phyloP scores from a whole-genome alignment of 2,329 filamentous ascomycete species.

The Clarireedia homoeocarpa region DNA sequence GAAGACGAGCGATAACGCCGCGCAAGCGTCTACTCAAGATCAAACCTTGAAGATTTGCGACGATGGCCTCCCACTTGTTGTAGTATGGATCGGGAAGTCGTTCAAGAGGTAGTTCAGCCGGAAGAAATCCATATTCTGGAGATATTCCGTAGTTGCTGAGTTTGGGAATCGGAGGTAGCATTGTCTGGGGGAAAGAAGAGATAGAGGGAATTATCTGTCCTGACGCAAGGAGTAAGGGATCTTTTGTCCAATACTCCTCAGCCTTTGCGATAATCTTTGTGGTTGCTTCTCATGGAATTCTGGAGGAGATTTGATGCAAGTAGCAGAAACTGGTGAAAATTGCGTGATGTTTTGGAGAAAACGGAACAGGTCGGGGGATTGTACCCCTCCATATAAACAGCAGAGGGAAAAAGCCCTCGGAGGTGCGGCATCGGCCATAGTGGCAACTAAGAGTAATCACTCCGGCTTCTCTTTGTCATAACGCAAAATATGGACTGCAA shows the following conservation, averaged over 20 bases:
- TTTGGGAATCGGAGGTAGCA: slow-evolving; percentile 52
- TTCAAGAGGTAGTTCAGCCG: slow-evolving; percentile 70
- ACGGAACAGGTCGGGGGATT: neutral
- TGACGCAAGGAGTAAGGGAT: slow-evolving; percentile 61
- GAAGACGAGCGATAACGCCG: slow-evolving; percentile 69
- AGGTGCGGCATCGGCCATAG: neutral
- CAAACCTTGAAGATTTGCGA: slow-evolving; percentile 77
- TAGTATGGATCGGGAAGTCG: slow-evolving; percentile 85
- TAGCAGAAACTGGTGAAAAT: neutral
- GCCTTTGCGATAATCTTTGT: slow-evolving; percentile 36
- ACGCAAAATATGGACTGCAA: too few relatives aligned
- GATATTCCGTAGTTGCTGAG: slow-evolving; percentile 77
- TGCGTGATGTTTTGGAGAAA: neutral
- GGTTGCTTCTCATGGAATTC: slow-evolving; percentile 19
- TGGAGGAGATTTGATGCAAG: neutral
- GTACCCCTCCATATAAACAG: neutral
- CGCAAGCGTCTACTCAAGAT: slow-evolving; percentile 80
- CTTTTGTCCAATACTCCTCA: slow-evolving; percentile 52
- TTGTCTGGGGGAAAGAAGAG: slow-evolving; percentile 19
- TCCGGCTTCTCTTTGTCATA: too few relatives aligned
- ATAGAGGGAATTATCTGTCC: slow-evolving; percentile 30
- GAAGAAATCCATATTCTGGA: slow-evolving; percentile 76
- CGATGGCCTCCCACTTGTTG: slow-evolving; percentile 85
- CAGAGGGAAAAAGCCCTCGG: neutral
- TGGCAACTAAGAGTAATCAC: neutral